Evolutionary conservation across 176 grass and related monocot genomes (phyloP), one percentile per base, ranked within the genome.

Genomic region (Paspalum vaginatum): DNA sequence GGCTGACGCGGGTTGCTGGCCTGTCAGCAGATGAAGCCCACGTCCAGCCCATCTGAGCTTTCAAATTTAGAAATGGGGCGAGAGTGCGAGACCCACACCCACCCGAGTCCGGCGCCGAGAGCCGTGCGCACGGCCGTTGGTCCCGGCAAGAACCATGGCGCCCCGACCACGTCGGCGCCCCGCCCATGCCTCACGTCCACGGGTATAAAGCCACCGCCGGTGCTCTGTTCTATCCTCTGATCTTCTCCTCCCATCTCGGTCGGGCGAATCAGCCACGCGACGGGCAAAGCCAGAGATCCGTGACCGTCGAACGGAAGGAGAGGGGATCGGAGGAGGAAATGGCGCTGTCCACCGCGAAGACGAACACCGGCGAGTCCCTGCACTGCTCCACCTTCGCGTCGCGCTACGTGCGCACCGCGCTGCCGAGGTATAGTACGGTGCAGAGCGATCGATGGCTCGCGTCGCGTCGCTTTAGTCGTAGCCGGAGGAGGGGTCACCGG

Each of bases 351-450:
- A 88, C 62, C 25, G 82, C 85, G 58, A 60, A 73, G 1, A 66
- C 79, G 11, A 77, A 79, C 74, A 3, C 50, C n/a, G 80, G 61
- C 24, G 90, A 97, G 68, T 88, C 93, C 45, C 65, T 97, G 57
- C 68, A 88, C 88, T 89, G 80, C 68, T 91, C 93, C 75, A 97
- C 93, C 61, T 97, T 97, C 73, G 93, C 93, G 32, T 97, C 93
- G 60, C 83, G 90, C 42, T 97, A 97, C 79, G 93, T 97, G 45
- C 90, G 90, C 68, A 41, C 81, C 20, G 61, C 89, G 21, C 93
- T 95, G 25, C 93, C 93, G 17, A 85, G 83, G 88, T 88, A 71
- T 11, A 20, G 18, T n/a, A 2, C 53, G 5, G n/a, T n/a, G n/a
- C n/a, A n/a, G n/a, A n/a, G n/a, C n/a, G n/a, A n/a, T n/a, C n/a